Evolutionary conservation across 2,329 filamentous ascomycete genomes (phyloP).

Genomic region (Calonectria ilicicola): DNA sequence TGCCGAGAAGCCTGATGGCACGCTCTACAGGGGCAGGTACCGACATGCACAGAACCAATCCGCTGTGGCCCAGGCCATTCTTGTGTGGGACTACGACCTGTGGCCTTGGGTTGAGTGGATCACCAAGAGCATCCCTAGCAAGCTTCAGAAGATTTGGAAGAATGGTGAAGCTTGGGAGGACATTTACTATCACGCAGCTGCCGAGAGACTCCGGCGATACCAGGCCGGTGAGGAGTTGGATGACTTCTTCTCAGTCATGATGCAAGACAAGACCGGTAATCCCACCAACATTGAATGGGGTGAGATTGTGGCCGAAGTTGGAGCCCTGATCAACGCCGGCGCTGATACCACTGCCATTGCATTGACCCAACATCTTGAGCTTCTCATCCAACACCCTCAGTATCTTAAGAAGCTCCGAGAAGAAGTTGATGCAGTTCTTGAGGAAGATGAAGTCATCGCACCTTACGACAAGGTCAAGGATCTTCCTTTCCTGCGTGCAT

Average conservation of each 20-base stretch:
- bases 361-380: conserved; percentile 63
- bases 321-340: conserved; percentile 63
- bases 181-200: conserved; percentile 52
- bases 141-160: conserved; percentile 31
- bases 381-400: conserved; percentile 59
- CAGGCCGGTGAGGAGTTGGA: conserved; percentile 63
- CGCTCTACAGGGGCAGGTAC: conserved; percentile 56
- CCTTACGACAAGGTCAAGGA: conserved; percentile 62
- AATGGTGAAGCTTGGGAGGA: conserved; percentile 52
- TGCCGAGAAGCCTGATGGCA: conserved; percentile 57
- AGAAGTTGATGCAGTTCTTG: conserved; percentile 59
- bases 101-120: conserved; percentile 60
- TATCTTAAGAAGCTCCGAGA: conserved; percentile 51
- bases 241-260: conserved; percentile 68
- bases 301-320: conserved; percentile 67
- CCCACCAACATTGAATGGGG: conserved; percentile 61
- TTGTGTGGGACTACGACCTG: conserved; percentile 64
- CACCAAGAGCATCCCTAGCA: conserved; percentile 58
- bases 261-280: conserved; percentile 57
- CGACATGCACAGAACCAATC: conserved; percentile 62
- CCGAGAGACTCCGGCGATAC: conserved; percentile 22
- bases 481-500: conserved; percentile 62
- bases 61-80: conserved; percentile 59
- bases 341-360: conserved; percentile 60
- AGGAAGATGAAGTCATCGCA: conserved; percentile 55